phyloP scores from a whole-genome alignment of 495 filamentous ascomycete species.

The Hamigera avellanea region DNA sequence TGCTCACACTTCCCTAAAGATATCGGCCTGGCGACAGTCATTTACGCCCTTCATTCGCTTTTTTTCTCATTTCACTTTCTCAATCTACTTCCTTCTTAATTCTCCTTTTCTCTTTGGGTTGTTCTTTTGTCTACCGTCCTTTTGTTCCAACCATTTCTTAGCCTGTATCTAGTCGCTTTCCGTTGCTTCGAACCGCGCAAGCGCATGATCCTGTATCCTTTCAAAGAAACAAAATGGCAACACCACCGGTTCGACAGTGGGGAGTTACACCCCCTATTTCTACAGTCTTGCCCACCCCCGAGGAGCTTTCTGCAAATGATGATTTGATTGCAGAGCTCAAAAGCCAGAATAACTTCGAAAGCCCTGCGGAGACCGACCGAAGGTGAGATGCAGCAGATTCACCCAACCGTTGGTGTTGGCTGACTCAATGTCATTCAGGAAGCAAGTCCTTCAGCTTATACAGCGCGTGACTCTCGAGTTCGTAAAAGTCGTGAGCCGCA shows the following conservation, averaged over 20 bases:
- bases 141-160: not conserved
- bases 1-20: too few species aligned
- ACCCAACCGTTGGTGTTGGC: not conserved
- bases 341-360: constrained; percentile 84
- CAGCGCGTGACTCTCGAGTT: constrained; percentile 76
- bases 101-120: not conserved
- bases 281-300: constrained; percentile 54
- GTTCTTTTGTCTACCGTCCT: constrained; percentile 3
- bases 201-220: not conserved
- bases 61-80: constrained; percentile 4
- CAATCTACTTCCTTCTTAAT: constrained; percentile 3
- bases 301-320: constrained; percentile 64
- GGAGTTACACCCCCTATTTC: constrained; percentile 85
- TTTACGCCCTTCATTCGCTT: constrained; percentile 2
- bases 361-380: constrained; percentile 62
- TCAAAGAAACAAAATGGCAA: constrained; percentile 32
- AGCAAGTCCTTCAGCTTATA: constrained; percentile 52
- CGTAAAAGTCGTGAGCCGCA: constrained; percentile 63
- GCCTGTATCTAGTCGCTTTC: not conserved
- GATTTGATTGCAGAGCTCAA: constrained; percentile 68
- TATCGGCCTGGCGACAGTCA: too few species aligned
- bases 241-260: constrained; percentile 43
- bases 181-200: not conserved
- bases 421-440: constrained; percentile 13
- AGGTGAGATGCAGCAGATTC: constrained; percentile 36